Base-by-base conservation (phyloP, 257 asterid species). In the Salvia hispanica region DNA sequence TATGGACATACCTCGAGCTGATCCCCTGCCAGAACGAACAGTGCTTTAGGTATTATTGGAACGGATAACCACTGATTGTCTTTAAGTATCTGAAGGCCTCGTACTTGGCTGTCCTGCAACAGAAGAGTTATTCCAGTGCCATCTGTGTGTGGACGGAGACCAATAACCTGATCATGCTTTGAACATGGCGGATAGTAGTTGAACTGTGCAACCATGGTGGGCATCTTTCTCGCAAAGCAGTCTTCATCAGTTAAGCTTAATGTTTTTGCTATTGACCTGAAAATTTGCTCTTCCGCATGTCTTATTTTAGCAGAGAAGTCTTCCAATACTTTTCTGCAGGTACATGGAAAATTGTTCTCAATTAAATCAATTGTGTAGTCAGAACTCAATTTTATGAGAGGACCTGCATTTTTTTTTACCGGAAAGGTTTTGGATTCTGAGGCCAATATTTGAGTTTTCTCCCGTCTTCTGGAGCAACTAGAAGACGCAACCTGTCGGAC, bases 91-190 rank as follows among this genome's bases (percentile, higher is more conserved):
- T 90, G 97, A 77, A 86, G 94, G 43, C 95, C 95, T 74, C 64
- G 79, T 0, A 87, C 86, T 64, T 77, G 71, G 40, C 76, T 66
- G 64, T 88, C 96, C 44, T 82, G 97, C 59, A 88, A 62, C 58
- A 90, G 77, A 33, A 88, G 33, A 16, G 96, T 91, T 2, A 85
- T 3, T 15, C 78, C 83, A 3, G 88, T 44, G 18, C 87, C 96
- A 79, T 88, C 96, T 3, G 88, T 79, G 18, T 88, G 97, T 21
- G 96, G 89, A 64, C 81, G 85, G 62, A 85, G 67, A 8, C 96
- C 96, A 11, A 76, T 78, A 63, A 86, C 83, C 37, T 59, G 72
- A 51, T 79, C 89, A 6, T 95, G 89, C 75, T 76, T 86, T 33
- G 83, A 76, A 61, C 89, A 88, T 9, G 86, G 92, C 43, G 95